Conservation (phyloP, 1,139 yeast species). For the Schwanniomyces etchellsii region DNA sequence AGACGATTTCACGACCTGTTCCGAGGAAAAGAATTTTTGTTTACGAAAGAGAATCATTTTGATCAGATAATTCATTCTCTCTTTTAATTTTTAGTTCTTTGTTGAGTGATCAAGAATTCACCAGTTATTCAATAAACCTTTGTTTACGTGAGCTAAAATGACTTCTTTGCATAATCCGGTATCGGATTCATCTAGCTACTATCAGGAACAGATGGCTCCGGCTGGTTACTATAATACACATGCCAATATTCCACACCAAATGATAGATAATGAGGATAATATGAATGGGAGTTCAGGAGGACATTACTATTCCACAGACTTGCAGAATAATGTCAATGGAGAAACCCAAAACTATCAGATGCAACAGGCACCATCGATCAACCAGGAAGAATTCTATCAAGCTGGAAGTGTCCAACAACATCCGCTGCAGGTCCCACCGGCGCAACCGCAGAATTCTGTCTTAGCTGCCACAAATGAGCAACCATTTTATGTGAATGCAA, state of each 20-base stretch:
- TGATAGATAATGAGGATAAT: conserved; percentile 5
- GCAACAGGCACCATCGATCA: conserved; percentile 2
- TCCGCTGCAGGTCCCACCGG: not conserved
- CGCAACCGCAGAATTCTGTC: not conserved
- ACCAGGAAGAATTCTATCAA: conserved; percentile 1
- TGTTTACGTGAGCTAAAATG: too few species aligned
- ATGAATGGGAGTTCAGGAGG: conserved; percentile 4
- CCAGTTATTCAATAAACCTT: too few species aligned
- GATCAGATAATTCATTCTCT: too few species aligned
- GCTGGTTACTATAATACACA: conserved; percentile 21
- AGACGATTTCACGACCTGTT: too few species aligned
- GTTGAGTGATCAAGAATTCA: too few species aligned
- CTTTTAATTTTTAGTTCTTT: too few species aligned
- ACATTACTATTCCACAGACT: conserved; percentile 5
- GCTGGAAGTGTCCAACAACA: not conserved
- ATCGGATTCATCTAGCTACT: conserved; percentile 20
- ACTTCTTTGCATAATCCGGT: conserved; percentile 31
- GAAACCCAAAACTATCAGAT: conserved; percentile 3
- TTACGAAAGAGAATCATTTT: too few species aligned
- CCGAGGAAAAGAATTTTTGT: too few species aligned
- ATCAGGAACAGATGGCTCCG: conserved; percentile 23
- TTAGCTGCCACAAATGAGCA: conserved; percentile 50
- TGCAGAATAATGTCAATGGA: conserved; percentile 3
- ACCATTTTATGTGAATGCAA: conserved; percentile 96
- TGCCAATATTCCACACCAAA: conserved; percentile 7